Conservation (phyloP, 441 rosid genomes). For the Sinapis alba region DNA sequence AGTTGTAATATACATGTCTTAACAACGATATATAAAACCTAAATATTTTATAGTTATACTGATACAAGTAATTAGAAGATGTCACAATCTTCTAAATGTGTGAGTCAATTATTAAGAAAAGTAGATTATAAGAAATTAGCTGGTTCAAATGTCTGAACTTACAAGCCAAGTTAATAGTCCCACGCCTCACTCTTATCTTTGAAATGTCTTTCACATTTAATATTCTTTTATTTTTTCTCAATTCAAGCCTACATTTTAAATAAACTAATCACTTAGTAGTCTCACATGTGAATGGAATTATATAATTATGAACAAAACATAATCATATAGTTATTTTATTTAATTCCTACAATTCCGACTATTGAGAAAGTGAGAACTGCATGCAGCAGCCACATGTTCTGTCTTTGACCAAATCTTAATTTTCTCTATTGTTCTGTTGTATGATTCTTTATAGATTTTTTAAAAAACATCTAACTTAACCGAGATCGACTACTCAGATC, state of each 20-base stretch:
- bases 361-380: constrained; percentile 24
- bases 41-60: not conserved
- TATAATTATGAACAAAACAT: not conserved
- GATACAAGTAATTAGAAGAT: constrained; percentile 20
- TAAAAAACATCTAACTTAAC: not conserved
- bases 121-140: constrained; percentile 26
- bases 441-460: not conserved
- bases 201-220: constrained; percentile 37
- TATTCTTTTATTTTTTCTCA: not conserved
- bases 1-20: constrained; percentile 10
- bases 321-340: not conserved
- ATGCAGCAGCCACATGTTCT: constrained; percentile 31
- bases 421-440: not conserved
- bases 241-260: not conserved
- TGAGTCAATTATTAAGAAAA: constrained; percentile 24
- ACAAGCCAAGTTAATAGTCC: constrained; percentile 38
- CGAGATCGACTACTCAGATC: constrained; percentile 20
- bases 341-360: not conserved
- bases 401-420: constrained; percentile 37
- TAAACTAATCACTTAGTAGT: not conserved
- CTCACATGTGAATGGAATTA: constrained; percentile 12
- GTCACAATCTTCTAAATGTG: constrained; percentile 23
- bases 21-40: not conserved
- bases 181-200: constrained; percentile 35
- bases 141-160: constrained; percentile 36